phyloP scores from a whole-genome alignment of 2,329 filamentous ascomycete species.

The Scedosporium apiospermum region DNA sequence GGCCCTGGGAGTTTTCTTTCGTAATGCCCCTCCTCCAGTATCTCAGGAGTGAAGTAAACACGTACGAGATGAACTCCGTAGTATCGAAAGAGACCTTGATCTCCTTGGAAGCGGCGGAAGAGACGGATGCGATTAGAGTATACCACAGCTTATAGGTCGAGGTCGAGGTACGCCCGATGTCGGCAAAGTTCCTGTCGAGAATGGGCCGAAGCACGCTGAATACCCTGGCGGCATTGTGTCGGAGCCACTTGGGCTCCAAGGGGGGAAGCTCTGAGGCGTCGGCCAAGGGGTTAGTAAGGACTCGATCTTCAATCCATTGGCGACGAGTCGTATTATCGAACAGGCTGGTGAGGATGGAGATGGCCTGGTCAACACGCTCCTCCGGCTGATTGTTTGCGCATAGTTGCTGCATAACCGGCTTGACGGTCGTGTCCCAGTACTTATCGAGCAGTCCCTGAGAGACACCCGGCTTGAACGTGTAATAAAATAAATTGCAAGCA shows the following conservation, averaged over 20 bases:
- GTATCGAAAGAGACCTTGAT: slow-evolving; percentile 82
- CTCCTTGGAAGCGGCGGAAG: slow-evolving; percentile 68
- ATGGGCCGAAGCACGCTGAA: slow-evolving; percentile 52
- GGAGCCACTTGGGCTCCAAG: slow-evolving; percentile 79
- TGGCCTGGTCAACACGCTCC: slow-evolving; percentile 49
- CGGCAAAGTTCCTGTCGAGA: slow-evolving; percentile 51
- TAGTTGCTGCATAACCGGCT: slow-evolving; percentile 50
- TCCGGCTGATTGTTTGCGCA: slow-evolving; percentile 29
- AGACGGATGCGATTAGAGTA: slow-evolving; percentile 51
- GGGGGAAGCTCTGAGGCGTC: slow-evolving; percentile 69
- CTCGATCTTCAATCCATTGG: slow-evolving; percentile 67
- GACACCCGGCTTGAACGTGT: slow-evolving; percentile 64
- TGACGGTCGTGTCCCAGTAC: slow-evolving; percentile 71
- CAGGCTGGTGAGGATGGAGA: slow-evolving; percentile 58
- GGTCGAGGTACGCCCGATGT: slow-evolving; percentile 52
- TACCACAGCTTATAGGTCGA: slow-evolving; percentile 46
- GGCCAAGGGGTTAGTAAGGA: slow-evolving; percentile 48
- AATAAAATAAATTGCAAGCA: slow-evolving; percentile 75
- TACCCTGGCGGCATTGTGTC: slow-evolving; percentile 58
- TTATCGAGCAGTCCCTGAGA: slow-evolving; percentile 57
- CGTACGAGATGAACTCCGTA: slow-evolving; percentile 54
- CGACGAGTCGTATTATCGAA: slow-evolving; percentile 49
- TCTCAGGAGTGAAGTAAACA: slow-evolving; percentile 5
- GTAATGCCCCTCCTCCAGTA: slow-evolving; percentile 7
- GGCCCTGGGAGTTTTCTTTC: slow-evolving; percentile 38